Evolutionary conservation across 106 monocot species (phyloP).

Genomic region (Phalaenopsis equestris): DNA sequence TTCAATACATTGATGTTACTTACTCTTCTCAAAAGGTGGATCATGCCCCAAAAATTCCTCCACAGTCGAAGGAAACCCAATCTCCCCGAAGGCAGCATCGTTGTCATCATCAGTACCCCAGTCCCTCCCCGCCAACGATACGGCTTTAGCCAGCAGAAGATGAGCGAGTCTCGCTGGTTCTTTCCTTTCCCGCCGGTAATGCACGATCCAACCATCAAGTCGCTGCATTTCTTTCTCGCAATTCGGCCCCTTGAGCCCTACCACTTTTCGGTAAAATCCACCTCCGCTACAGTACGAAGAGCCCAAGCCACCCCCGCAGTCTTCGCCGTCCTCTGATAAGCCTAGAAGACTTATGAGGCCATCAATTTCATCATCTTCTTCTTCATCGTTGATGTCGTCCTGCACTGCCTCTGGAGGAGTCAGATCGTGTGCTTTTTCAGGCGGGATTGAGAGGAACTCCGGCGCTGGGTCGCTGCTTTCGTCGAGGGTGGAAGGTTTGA

Average conservation of each 20-base stretch:
- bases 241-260: slow-evolving; percentile 23
- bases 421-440: neutral
- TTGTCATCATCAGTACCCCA: neutral
- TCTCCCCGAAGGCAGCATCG: neutral
- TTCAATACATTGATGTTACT: too few species aligned
- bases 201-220: slow-evolving; percentile 43
- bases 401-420: neutral
- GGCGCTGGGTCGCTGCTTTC: slow-evolving; percentile 19
- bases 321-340: neutral
- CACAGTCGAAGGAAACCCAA: slow-evolving; percentile 22
- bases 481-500: neutral
- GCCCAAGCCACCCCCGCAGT: neutral
- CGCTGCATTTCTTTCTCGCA: slow-evolving; percentile 32
- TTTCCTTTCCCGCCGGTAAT: slow-evolving; percentile 4
- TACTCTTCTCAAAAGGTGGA: slow-evolving; percentile 4
- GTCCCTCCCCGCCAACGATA: neutral
- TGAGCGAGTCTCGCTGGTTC: slow-evolving; percentile 49
- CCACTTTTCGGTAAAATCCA: slow-evolving; percentile 23
- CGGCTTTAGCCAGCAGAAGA: slow-evolving; percentile 36
- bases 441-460: slow-evolving; percentile 20
- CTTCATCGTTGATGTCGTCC: neutral
- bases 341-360: slow-evolving; percentile 31
- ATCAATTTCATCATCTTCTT: slow-evolving; percentile 18
- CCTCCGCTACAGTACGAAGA: slow-evolving; percentile 23
- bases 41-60: slow-evolving; percentile 19